Conservation (phyloP, 2,329 filamentous ascomycete species). For the Phialophora tarda region DNA sequence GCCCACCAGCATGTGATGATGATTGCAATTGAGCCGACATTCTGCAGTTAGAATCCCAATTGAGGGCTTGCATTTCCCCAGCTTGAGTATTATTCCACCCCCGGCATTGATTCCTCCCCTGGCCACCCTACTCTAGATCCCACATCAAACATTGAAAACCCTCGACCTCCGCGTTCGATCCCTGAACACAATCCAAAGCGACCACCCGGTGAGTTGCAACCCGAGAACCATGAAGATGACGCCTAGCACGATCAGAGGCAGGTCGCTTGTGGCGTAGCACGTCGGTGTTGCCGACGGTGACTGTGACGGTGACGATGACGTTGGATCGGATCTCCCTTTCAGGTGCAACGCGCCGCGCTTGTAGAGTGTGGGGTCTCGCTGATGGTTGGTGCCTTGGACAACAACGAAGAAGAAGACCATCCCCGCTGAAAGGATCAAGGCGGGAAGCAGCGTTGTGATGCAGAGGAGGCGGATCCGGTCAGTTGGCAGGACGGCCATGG, state of each 20-base stretch:
- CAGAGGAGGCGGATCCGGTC: neutral
- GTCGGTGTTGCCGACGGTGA: neutral
- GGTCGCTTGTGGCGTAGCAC: slow-evolving; percentile 1
- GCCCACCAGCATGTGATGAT: slow-evolving; percentile 5
- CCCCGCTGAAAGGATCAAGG: neutral
- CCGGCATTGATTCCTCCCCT: neutral
- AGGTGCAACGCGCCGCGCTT: neutral
- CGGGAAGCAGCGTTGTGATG: neutral
- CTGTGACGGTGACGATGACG: neutral
- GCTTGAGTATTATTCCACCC: neutral
- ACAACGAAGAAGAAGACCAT: neutral
- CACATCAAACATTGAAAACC: neutral
- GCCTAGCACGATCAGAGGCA: slow-evolving; percentile 3
- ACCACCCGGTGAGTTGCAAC: slow-evolving; percentile 7
- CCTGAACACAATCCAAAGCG: slow-evolving; percentile 9
- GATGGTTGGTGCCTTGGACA: neutral
- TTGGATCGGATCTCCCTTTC: neutral
- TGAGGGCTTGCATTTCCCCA: neutral
- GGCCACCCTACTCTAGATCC: neutral
- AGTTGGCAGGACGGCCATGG: neutral
- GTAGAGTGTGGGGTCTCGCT: neutral
- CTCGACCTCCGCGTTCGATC: neutral
- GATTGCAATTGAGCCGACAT: slow-evolving; percentile 4
- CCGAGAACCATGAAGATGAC: slow-evolving; percentile 1
- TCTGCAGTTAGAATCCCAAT: neutral